Percentiles rank a stretch among this genome's conserved stretches.
Evolutionary conservation across 306 rosid genomes (phyloP).

Genomic region (Dryas drummondii): DNA sequence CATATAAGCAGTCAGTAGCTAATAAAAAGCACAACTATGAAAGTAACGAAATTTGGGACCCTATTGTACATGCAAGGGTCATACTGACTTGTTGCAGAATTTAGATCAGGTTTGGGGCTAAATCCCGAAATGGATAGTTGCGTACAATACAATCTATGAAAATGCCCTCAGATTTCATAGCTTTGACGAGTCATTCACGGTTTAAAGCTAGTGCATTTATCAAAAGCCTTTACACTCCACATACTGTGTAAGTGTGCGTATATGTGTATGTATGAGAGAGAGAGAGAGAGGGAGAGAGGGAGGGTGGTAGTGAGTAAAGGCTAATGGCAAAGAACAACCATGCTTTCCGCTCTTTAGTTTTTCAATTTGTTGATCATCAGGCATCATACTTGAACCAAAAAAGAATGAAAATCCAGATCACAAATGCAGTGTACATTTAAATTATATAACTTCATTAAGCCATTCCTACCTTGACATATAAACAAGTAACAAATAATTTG

Average conservation of each 20-base stretch:
- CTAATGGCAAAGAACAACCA: constrained; percentile 28
- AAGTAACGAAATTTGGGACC: neutral
- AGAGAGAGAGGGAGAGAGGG: neutral
- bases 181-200: constrained; percentile 22
- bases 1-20: neutral
- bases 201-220: constrained; percentile 20
- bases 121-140: neutral
- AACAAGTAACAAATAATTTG: no score
- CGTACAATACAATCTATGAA: neutral
- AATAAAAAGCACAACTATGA: neutral
- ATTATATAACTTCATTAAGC: no score
- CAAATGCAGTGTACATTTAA: no score
- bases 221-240: constrained; percentile 29
- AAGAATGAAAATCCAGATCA: neutral
- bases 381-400: neutral
- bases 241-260: neutral
- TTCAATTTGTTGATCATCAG: constrained; percentile 37
- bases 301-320: constrained; percentile 14
- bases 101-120: neutral
- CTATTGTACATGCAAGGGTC: neutral
- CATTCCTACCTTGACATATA: no score
- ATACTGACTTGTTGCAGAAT: neutral
- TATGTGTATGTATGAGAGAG: neutral
- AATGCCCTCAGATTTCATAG: constrained; percentile 41
- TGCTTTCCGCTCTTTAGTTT: constrained; percentile 22